Percentiles rank a stretch among this genome's conserved stretches.
Evolutionary conservation across 1,284 basidiomycete species (phyloP).

Genomic region (Bjerkandera adusta): DNA sequence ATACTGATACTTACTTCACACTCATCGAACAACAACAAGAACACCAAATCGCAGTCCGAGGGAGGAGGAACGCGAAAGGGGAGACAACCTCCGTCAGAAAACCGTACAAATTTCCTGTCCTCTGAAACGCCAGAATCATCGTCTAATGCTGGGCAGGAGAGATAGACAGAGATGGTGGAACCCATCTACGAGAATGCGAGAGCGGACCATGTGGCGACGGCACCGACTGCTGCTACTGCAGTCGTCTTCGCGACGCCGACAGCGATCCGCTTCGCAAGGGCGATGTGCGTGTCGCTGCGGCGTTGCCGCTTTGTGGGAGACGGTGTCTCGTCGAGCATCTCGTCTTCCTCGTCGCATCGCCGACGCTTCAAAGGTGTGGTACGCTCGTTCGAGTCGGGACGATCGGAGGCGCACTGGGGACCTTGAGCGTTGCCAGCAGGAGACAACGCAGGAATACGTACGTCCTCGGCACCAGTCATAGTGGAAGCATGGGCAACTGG

Average conservation of each 20-base stretch:
- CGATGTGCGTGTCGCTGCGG: neutral
- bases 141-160: no score
- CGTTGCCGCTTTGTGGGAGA: slow-evolving; percentile 42
- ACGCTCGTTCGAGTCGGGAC: no score
- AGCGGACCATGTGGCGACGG: slow-evolving; percentile 66
- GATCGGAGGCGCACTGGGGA: slow-evolving; percentile 22
- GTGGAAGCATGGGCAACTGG: slow-evolving; percentile 3
- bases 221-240: slow-evolving; percentile 58
- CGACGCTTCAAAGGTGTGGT: slow-evolving; percentile 31
- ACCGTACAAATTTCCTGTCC: no score
- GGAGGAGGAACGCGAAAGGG: no score
- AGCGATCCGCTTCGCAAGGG: slow-evolving; percentile 35
- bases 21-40: neutral
- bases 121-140: no score
- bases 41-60: no score
- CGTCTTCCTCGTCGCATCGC: slow-evolving; percentile 23
- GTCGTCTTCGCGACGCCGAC: slow-evolving; percentile 50
- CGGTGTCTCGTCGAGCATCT: slow-evolving; percentile 11
- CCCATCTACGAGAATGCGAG: slow-evolving; percentile 46
- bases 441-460: slow-evolving; percentile 12
- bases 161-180: no score
- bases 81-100: no score
- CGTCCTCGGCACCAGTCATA: slow-evolving; percentile 3
- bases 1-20: neutral
- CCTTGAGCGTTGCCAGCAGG: slow-evolving; percentile 17